Conservation (phyloP, 305 asterid genomes). For the Fraxinus angustifolia region DNA sequence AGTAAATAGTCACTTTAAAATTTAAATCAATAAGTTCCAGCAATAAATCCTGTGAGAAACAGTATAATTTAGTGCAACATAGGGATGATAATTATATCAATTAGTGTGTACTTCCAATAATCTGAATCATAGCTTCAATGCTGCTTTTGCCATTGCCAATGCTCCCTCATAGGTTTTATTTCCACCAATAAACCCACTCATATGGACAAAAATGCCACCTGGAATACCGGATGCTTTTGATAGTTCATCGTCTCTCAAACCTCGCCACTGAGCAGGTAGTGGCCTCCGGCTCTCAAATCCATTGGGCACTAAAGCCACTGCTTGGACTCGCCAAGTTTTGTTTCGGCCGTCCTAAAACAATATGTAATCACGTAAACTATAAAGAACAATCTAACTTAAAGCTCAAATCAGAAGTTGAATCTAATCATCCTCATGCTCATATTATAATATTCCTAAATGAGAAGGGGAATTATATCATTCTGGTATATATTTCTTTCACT, state of each 20-base stretch:
- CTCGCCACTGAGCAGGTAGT: constrained; percentile 77
- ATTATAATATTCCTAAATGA: neutral
- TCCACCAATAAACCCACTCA: constrained; percentile 87
- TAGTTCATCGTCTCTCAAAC: constrained; percentile 70
- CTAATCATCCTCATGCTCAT: neutral
- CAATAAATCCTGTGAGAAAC: neutral
- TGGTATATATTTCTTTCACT: too few species aligned
- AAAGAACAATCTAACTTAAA: neutral
- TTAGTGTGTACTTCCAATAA: neutral
- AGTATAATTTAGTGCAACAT: neutral
- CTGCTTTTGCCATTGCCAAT: constrained; percentile 73
- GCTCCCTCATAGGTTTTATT: constrained; percentile 65
- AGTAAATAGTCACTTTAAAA: neutral
- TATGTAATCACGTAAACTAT: neutral
- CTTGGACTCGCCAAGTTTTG: constrained; percentile 77
- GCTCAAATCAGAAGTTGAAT: neutral
- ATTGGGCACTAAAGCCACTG: constrained; percentile 61
- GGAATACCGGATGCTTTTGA: constrained; percentile 55
- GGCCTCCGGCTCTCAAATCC: constrained; percentile 76
- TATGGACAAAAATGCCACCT: constrained; percentile 66
- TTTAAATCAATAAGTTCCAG: neutral
- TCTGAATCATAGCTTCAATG: constrained; percentile 42
- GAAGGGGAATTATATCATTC: too few species aligned
- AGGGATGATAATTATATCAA: neutral
- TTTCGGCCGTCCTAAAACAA: constrained; percentile 66